Evolutionary conservation across 805 yeast species (phyloP).

Genomic region (Candida sphagnicola): DNA sequence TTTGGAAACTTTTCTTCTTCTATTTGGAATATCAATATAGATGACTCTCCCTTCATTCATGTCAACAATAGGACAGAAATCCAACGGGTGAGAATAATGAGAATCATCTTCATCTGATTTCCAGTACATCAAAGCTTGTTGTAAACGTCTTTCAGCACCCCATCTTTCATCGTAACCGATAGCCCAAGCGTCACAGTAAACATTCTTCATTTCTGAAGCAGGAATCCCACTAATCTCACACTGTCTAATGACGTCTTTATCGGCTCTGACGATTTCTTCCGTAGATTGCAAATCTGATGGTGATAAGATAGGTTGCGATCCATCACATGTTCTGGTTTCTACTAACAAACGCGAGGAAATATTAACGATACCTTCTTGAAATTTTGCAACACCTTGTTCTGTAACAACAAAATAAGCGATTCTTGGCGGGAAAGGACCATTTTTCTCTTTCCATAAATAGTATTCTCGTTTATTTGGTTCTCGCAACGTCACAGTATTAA

Average conservation of each 20-base stretch:
- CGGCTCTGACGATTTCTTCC: constrained; percentile 64
- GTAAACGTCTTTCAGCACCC: constrained; percentile 72
- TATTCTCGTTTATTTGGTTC: constrained; percentile 67
- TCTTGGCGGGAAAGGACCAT: constrained; percentile 63
- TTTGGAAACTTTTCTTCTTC: constrained; percentile 69
- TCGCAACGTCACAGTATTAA: constrained; percentile 66
- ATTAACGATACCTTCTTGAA: constrained; percentile 70
- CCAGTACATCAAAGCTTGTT: constrained; percentile 79
- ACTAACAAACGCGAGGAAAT: constrained; percentile 45
- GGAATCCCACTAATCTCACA: constrained; percentile 69
- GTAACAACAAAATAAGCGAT: constrained; percentile 63
- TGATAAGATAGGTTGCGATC: constrained; percentile 73
- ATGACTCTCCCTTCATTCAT: constrained; percentile 66
- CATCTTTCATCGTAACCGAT: constrained; percentile 73
- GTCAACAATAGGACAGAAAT: constrained; percentile 80
- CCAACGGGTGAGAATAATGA: constrained; percentile 71
- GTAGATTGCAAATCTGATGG: constrained; percentile 61
- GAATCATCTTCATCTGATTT: constrained; percentile 74
- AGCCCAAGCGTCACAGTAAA: constrained; percentile 68
- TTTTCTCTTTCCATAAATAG: constrained; percentile 60
- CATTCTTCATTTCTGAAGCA: constrained; percentile 53
- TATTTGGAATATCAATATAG: constrained; percentile 69
- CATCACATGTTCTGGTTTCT: constrained; percentile 46
- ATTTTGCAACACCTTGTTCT: constrained; percentile 55
- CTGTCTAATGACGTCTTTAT: constrained; percentile 69